These are phyloP conservation scores for Ehretia macrophylla DNA, from an alignment of 257 asterid species.

Conservation along the genomic window DNA sequence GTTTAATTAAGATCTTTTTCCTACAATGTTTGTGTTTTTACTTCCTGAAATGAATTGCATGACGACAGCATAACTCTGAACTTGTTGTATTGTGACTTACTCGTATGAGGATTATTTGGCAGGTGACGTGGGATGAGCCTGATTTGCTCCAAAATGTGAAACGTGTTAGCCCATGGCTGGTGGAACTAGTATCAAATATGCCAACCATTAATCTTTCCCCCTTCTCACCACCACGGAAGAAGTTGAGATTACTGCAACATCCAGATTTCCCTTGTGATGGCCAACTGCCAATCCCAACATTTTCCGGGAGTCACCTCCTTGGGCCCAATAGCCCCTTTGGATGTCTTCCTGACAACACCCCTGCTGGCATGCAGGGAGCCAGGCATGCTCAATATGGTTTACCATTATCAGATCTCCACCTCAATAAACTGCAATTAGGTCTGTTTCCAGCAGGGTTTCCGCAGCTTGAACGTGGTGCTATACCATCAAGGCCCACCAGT, in stretches of 20 bases:
- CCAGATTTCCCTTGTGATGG: conserved; percentile 49
- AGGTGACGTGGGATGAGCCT: conserved; percentile 93
- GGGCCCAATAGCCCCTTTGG: conserved; percentile 47
- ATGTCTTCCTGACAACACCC: conserved; percentile 55
- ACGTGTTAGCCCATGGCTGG: conserved; percentile 83
- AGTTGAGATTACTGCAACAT: conserved; percentile 46
- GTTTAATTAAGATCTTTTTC: too few relatives aligned
- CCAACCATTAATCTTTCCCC: conserved; percentile 62
- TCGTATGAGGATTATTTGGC: not conserved
- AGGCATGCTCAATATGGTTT: conserved; percentile 83
- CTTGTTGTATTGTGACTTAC: too few relatives aligned
- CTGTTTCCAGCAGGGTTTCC: conserved; percentile 40
- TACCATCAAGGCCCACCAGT: conserved; percentile 24
- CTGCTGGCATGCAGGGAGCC: conserved; percentile 99
- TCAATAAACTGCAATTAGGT: conserved; percentile 42
- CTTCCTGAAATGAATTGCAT: too few relatives aligned
- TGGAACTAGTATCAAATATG: conserved; percentile 69
- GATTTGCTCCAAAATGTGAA: conserved; percentile 78
- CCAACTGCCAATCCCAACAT: conserved; percentile 47
- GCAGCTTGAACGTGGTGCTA: conserved; percentile 28
- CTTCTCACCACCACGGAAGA: conserved; percentile 66
- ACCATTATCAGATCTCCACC: conserved; percentile 53
- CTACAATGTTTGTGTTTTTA: too few relatives aligned
- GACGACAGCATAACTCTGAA: too few relatives aligned
- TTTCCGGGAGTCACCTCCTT: conserved; percentile 36